Conservation (phyloP, 148 eudicot species). For the Simmondsia chinensis region DNA sequence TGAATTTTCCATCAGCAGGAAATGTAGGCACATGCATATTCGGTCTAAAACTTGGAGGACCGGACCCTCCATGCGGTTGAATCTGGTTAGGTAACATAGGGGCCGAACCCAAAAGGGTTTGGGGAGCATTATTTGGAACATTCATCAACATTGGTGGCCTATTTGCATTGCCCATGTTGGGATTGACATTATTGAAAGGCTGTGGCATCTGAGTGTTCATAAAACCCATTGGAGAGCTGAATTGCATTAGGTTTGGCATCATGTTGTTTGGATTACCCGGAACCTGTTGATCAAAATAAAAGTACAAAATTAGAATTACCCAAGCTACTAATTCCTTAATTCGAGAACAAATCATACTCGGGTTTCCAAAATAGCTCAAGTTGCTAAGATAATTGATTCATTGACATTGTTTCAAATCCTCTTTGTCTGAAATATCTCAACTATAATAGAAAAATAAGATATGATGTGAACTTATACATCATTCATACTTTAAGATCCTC, state of each 20-base stretch:
- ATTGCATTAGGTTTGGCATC: slow-evolving; percentile 22
- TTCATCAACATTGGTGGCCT: slow-evolving; percentile 13
- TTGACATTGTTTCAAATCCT: too few species aligned
- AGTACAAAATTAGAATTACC: background rate
- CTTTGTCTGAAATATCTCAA: too few species aligned
- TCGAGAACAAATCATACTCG: too few species aligned
- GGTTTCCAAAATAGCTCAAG: too few species aligned
- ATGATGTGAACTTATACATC: too few species aligned
- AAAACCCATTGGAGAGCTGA: slow-evolving; percentile 23
- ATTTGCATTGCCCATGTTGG: slow-evolving; percentile 10
- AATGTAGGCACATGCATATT: slow-evolving; percentile 11
- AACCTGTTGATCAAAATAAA: slow-evolving; percentile 10
- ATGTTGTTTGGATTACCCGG: slow-evolving; percentile 10
- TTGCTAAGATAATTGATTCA: too few species aligned
- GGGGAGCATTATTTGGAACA: slow-evolving; percentile 16
- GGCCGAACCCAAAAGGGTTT: slow-evolving; percentile 12
- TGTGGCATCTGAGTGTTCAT: slow-evolving; percentile 16
- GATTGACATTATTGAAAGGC: slow-evolving; percentile 13
- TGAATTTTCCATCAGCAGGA: too few species aligned
- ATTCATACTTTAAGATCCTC: too few species aligned
- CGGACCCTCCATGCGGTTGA: slow-evolving; percentile 17
- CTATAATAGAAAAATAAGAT: too few species aligned
- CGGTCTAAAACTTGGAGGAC: slow-evolving; percentile 16
- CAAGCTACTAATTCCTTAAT: background rate
- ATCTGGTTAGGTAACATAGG: slow-evolving; percentile 1